Evolutionary conservation across 2,329 filamentous ascomycete species (phyloP).

Genomic region (Cyclaneusma minus): DNA sequence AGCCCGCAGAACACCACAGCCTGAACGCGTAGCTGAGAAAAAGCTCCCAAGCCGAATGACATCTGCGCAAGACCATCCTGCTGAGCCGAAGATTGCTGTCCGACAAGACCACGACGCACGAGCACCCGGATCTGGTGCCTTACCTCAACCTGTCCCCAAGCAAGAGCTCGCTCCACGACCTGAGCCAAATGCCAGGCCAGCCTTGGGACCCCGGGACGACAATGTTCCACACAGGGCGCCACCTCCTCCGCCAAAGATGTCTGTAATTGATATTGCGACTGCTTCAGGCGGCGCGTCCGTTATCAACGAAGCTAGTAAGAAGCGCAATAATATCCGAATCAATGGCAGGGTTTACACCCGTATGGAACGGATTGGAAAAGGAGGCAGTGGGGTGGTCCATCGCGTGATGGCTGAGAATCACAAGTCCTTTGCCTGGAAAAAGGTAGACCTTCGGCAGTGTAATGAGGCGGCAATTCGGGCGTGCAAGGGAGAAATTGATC

Average conservation of each 20-base stretch:
- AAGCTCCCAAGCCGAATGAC: too few relatives aligned
- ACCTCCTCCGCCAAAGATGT: slow-evolving; percentile 85
- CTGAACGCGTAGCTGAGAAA: too few relatives aligned
- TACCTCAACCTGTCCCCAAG: too few relatives aligned
- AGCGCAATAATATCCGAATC: slow-evolving; percentile 69
- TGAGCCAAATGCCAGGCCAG: slow-evolving; percentile 45
- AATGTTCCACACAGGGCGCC: slow-evolving; percentile 29
- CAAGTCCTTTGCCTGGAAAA: slow-evolving; percentile 86
- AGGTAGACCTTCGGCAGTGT: slow-evolving; percentile 78
- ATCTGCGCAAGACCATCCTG: too few relatives aligned
- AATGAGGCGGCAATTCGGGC: slow-evolving; percentile 73
- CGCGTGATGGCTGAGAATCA: slow-evolving; percentile 94
- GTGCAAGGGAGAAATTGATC: slow-evolving; percentile 89
- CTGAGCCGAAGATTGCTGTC: not conserved
- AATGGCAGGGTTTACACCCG: slow-evolving; percentile 87
- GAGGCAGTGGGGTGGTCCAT: slow-evolving; percentile 89
- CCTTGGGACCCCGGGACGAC: slow-evolving; percentile 61
- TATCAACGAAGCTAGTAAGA: slow-evolving; percentile 50
- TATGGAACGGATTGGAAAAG: slow-evolving; percentile 79
- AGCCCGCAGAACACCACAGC: too few relatives aligned
- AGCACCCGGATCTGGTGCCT: slow-evolving; percentile 14
- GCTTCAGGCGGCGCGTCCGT: slow-evolving; percentile 66
- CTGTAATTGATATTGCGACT: slow-evolving; percentile 81
- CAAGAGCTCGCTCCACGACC: slow-evolving; percentile 37
- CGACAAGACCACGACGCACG: slow-evolving; percentile 14